Conservation (phyloP, 495 filamentous ascomycete species). For the Cladorrhinum samala region DNA sequence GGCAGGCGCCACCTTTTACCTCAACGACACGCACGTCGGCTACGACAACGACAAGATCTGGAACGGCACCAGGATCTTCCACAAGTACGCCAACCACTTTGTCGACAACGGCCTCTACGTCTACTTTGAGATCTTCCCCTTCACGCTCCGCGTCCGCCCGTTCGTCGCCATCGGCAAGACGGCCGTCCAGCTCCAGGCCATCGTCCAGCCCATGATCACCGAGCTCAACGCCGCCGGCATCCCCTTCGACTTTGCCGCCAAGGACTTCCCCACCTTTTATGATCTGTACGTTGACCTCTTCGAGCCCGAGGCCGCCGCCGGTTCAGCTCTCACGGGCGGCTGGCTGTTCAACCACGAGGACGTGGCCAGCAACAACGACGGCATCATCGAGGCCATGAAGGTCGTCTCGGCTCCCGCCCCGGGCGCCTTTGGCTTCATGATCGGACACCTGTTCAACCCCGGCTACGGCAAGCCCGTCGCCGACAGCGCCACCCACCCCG, state of each 20-base stretch:
- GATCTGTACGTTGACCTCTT: conserved; percentile 38
- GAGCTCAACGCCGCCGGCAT: conserved; percentile 24
- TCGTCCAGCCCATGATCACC: conserved; percentile 33
- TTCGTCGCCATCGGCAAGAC: conserved; percentile 22
- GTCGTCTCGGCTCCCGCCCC: conserved; percentile 17
- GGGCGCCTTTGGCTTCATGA: conserved; percentile 18
- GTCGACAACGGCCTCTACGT: conserved; percentile 41
- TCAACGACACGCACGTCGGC: conserved; percentile 26
- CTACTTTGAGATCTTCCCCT: conserved; percentile 30
- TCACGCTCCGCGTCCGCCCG: conserved; percentile 25
- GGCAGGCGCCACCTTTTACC: conserved; percentile 25
- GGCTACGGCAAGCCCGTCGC: conserved; percentile 25
- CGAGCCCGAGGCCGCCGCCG: conserved; percentile 20
- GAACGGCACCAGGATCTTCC: conserved; percentile 38
- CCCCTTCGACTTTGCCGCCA: conserved; percentile 20
- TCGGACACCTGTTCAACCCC: conserved; percentile 39
- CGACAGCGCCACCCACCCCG: conserved; percentile 47
- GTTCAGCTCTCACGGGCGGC: conserved; percentile 30
- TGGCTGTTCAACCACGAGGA: conserved; percentile 36
- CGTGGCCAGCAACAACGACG: conserved; percentile 27
- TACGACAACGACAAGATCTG: conserved; percentile 32
- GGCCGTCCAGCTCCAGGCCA: conserved; percentile 18
- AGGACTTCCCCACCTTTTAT: conserved; percentile 32
- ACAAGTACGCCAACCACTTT: conserved; percentile 37
- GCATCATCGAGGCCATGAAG: conserved; percentile 31